phyloP scores from a whole-genome alignment of 2,329 filamentous ascomycete species.

The Epichloe festucae region DNA sequence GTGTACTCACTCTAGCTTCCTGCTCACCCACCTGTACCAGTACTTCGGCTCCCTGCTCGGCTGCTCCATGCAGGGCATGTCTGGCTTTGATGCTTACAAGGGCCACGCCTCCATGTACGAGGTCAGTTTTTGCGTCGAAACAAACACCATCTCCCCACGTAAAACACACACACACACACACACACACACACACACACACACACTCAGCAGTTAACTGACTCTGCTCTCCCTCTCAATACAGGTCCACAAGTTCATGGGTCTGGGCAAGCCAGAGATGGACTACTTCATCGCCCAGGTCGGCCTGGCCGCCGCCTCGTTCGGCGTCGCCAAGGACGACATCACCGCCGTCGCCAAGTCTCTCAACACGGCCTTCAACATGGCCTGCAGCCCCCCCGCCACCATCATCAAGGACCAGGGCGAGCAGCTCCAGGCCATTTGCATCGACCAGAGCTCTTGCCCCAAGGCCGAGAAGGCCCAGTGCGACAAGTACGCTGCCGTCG shows the following conservation, averaged over 20 bases:
- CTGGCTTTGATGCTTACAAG: conserved; percentile 35
- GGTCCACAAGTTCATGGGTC: conserved; percentile 48
- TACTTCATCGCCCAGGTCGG: conserved; percentile 50
- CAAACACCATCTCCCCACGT: no score
- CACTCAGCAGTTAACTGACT: background rate
- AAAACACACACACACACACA: background rate
- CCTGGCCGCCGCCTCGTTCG: conserved; percentile 42
- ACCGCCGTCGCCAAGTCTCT: conserved; percentile 34
- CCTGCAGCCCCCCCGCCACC: conserved; percentile 33
- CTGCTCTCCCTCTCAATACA: conserved; percentile 7
- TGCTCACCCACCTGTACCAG: conserved; percentile 48
- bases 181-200: background rate
- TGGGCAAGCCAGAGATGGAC: conserved; percentile 34
- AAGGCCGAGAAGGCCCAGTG: conserved; percentile 33
- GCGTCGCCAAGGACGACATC: conserved; percentile 41
- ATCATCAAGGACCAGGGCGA: conserved; percentile 31
- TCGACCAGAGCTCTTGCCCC: conserved; percentile 30
- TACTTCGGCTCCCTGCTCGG: conserved; percentile 47
- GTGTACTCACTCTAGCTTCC: conserved; percentile 23
- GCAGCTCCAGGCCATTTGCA: conserved; percentile 44
- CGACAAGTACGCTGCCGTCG: conserved; percentile 24
- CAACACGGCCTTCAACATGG: conserved; percentile 35
- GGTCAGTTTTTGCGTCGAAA: background rate
- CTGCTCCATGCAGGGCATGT: conserved; percentile 36
- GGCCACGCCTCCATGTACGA: conserved; percentile 33